Base-by-base conservation (phyloP, 768 basidiomycete species). In the Hemileccinum impolitum region DNA sequence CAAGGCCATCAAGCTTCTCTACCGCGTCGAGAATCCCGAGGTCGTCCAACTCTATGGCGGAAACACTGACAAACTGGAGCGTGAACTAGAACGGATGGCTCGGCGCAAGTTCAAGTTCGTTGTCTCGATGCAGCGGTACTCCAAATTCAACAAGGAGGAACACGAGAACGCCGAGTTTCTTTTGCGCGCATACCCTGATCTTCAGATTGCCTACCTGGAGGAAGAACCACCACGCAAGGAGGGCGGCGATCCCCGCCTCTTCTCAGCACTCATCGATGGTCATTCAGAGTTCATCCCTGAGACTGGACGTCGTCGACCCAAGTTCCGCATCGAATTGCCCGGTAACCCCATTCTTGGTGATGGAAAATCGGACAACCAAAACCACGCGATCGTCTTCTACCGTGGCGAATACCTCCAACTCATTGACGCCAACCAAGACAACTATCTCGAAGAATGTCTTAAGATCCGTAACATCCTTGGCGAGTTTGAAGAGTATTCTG, bases 321-420 rank as follows among this genome's bases (percentile, higher is more conserved):
- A 99, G 74, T 99, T 98, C 82, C 84, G 94, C 50, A 91, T 99
- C 67, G 95, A 99, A 71, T 78, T 98, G 14, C 96, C 96, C 39
- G 96, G 96, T 21, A 99, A 99, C 73, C 96, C 96, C 1, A 99
- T 99, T 73, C 81, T 98, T 44, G 96, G 95, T 51, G 96, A 99
- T 63, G 96, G 96, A 50, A 99, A 99, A 72, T 95, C 93, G 21
- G 96, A 99, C 75, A 99, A 99, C 71, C 96, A 98, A 80, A 98
- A 99, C 69, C 96, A 99, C 59, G 95, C 96, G 25, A 94, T 99
- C 69, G 84, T 99, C 70, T 99, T 98, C 76, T 97, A 98, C 72
- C 92, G 96, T 52, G 96, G 96, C 59, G 96, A 98, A 72, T 99
- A 98, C 70, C 76, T 99, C 4, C 96, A 99, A 73, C 90, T 99